Percentiles rank a stretch among this genome's conserved stretches.
These are phyloP conservation scores for Herpetospermum pedunculosum DNA, from an alignment of 306 rosid genomes.

Conservation along the genomic window DNA sequence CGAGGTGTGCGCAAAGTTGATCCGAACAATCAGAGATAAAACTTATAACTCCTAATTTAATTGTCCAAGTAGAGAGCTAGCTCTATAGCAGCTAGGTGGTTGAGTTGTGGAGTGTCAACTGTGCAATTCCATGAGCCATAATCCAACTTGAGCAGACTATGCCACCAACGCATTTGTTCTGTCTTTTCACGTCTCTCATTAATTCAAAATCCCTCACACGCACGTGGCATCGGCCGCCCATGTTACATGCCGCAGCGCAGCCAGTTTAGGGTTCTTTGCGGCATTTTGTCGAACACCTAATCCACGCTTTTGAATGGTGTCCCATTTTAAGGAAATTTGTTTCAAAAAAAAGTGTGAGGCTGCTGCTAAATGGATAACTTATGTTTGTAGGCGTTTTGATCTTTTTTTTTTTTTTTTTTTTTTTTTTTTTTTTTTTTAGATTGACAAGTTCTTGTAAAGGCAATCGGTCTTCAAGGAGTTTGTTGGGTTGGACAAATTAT, in stretches of 20 bases:
- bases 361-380: background rate
- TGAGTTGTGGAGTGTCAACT: too few species aligned
- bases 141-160: too few species aligned
- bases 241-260: background rate
- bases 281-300: background rate
- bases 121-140: too few species aligned
- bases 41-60: too few species aligned
- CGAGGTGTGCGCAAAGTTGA: too few species aligned
- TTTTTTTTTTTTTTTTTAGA: too few species aligned
- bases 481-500: too few species aligned
- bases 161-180: background rate
- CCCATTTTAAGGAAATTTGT: background rate
- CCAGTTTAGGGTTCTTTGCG: background rate
- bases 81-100: too few species aligned
- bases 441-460: too few species aligned
- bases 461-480: background rate
- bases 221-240: background rate
- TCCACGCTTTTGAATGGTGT: background rate
- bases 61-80: too few species aligned
- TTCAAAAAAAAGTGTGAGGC: background rate
- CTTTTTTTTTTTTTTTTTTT: too few species aligned
- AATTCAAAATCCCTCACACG: background rate
- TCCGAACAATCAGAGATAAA: too few species aligned
- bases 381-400: background rate
- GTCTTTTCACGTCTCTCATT: background rate